Evolutionary conservation across 495 filamentous ascomycete species (phyloP).

Genomic region (Penicillium ochrochloron): DNA sequence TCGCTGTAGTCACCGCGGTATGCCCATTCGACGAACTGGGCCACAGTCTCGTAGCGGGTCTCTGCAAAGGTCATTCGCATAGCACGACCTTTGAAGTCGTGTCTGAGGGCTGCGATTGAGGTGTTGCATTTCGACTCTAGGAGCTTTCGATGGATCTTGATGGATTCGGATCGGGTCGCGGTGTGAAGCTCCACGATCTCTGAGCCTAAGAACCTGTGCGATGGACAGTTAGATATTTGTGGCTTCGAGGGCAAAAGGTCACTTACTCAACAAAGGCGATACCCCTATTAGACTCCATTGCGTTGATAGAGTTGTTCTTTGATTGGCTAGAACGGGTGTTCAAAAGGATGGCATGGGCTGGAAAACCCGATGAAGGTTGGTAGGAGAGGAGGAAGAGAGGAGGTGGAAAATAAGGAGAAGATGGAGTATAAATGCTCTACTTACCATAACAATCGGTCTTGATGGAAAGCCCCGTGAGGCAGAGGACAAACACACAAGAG

Average conservation of each 20-base stretch:
- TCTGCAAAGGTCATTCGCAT: background rate
- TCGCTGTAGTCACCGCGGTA: background rate
- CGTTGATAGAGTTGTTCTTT: no score
- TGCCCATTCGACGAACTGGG: slow-evolving; percentile 3
- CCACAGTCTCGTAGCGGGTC: background rate
- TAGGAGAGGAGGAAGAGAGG: no score
- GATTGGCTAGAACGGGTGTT: no score
- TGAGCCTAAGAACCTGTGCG: background rate
- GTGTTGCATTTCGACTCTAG: background rate
- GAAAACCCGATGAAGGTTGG: no score
- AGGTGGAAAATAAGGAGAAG: no score
- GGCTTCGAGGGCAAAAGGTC: background rate
- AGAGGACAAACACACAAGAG: no score
- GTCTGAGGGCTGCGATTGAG: background rate
- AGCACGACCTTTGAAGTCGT: background rate
- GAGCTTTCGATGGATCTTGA: background rate
- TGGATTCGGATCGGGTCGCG: background rate
- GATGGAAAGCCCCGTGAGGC: no score
- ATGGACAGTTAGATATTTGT: background rate
- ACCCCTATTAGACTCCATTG: background rate
- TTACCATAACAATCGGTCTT: no score
- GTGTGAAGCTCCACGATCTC: background rate
- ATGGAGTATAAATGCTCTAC: no score
- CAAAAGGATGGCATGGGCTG: no score
- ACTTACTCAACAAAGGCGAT: background rate